Evolutionary conservation across 2,329 filamentous ascomycete species (phyloP), one percentile per base, ranked within the genome.

Genomic region (Exserohilum rostratum): DNA sequence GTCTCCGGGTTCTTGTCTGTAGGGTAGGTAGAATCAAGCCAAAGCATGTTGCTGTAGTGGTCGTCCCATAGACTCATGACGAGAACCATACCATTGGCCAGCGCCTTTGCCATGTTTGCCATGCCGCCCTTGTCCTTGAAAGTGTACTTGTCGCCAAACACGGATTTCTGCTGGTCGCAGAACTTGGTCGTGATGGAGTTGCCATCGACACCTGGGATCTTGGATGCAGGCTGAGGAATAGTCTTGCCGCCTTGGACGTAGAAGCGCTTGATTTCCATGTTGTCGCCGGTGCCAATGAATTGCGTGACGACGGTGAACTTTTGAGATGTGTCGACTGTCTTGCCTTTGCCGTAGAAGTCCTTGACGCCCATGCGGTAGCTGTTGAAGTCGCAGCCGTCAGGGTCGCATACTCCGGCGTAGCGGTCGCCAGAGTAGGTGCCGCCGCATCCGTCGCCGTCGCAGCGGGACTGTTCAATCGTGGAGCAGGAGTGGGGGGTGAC

Each of bases 21-120:
- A 15, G 87, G 87, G 76, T 83, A 88, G 64, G 77, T 83, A 58
- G 82, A 83, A 77, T 91, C 88, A 58, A 91, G 83, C 89, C 89
- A 91, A 65, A 88, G 82, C 87, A 91, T 90, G 74, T 88, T 82
- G 66, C 82, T 75, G 61, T 83, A 76, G 75, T 89, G 83, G 72
- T 90, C 87, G 67, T 89, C 84, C 81, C 81, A 84, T 54, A 87
- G 74, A 44, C 77, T 81, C 79, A 89, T 80, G 54, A 87, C 84
- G 11, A 89, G 79, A 20, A 87, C 85, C 84, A 88, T 86, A 12
- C 85, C 85, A 12, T 79, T 60, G 2, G 69, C 66, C 22, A 88
- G 9, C 69, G 83, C 85, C 7, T 76, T 70, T 56, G 83, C 78
- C 80, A 89, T 85, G 45, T 76, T 76, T 0, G 74, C 65, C 66